These are phyloP conservation scores for Leccinum disarticulatum DNA, from an alignment of 768 basidiomycete genomes.

Conservation along the genomic window DNA sequence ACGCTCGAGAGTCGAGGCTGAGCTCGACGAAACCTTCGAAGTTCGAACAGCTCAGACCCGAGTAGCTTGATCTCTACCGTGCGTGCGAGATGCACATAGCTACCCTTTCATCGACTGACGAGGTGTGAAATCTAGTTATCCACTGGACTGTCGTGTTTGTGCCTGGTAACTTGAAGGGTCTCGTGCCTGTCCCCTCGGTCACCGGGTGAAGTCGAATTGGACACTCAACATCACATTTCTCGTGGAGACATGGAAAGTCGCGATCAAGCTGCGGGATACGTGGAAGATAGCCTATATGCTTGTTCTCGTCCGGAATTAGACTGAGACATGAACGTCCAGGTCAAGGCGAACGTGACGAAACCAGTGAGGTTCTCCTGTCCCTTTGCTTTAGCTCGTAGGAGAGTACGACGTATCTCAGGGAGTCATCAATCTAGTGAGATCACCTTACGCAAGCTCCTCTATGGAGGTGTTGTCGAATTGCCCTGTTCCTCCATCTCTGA, in stretches of 20 bases:
- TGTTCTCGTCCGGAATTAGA: neutral
- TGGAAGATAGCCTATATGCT: slow-evolving; percentile 50
- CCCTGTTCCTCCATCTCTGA: slow-evolving; percentile 85
- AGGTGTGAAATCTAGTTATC: slow-evolving; percentile 46
- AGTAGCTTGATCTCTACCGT: slow-evolving; percentile 84
- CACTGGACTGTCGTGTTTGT: slow-evolving; percentile 80
- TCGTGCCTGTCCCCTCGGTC: slow-evolving; percentile 49
- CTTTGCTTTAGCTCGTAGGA: slow-evolving; percentile 76
- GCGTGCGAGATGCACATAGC: slow-evolving; percentile 26
- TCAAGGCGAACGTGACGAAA: slow-evolving; percentile 50
- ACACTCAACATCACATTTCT: slow-evolving; percentile 53
- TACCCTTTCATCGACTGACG: slow-evolving; percentile 1
- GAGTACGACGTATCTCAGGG: slow-evolving; percentile 82
- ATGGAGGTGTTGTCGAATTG: slow-evolving; percentile 73
- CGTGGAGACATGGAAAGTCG: slow-evolving; percentile 82
- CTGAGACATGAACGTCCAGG: slow-evolving; percentile 35
- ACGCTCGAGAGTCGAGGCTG: slow-evolving; percentile 60
- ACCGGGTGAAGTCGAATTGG: slow-evolving; percentile 51
- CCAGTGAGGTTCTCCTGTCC: no score
- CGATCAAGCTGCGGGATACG: slow-evolving; percentile 67
- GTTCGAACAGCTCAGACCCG: slow-evolving; percentile 68
- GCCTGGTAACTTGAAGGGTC: slow-evolving; percentile 45
- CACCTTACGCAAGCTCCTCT: slow-evolving; percentile 88
- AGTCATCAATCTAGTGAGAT: slow-evolving; percentile 22
- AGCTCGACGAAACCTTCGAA: slow-evolving; percentile 62